Evolutionary conservation across 2,329 filamentous ascomycete genomes (phyloP), one percentile per base, ranked within the genome.

Genomic region (Penicillium sp.): DNA sequence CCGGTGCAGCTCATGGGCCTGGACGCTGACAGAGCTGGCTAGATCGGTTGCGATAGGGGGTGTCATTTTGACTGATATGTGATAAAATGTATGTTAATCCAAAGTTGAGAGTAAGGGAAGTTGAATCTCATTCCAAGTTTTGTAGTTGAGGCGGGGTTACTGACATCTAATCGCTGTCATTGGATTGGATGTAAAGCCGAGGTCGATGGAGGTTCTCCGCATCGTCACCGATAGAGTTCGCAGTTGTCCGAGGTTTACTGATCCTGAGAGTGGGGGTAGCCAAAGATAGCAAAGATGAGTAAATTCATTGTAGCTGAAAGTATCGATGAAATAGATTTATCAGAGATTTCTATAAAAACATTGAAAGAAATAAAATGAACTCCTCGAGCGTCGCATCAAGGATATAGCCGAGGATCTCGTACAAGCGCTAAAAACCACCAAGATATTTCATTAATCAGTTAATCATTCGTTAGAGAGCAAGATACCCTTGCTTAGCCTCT

Each of bases 1-100:
- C 39, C 71, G 68, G 31, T 64, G 59, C 7, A 63, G 66, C 27
- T 65, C 59, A 29, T 60, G 63, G 21, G 66, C 55, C 24, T 66
- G 56, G 31, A 65, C 43, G 14, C 55, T 59, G 16, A 61, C 42
- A 21, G 59, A 52, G 24, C 61, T 35, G 9, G 39, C 39, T 13
- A 42, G 39, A 22, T 42, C 39, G 19, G 39, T 42, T 42, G 39
- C 39, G 10, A 42, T 22, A 13, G 49, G 49, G 13, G 49, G 49
- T n/a, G 49, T 19, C 49, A 52, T 52, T 16, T 26, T 52, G 49
- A 21, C n/a, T 29, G 14, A 29, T 13, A 14, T 14, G 19, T 27
- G 11, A 21, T 39, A 24, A 24, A 19, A 7, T 21, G 2, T 14
- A 6, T 11, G 22, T 16, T 13, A 26, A 19, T 19, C 2, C 10